A percentile compares a stretch with the other conserved stretches of the same genome.
Conservation (phyloP, 306 rosid genomes). For the Vigna unguiculata region DNA sequence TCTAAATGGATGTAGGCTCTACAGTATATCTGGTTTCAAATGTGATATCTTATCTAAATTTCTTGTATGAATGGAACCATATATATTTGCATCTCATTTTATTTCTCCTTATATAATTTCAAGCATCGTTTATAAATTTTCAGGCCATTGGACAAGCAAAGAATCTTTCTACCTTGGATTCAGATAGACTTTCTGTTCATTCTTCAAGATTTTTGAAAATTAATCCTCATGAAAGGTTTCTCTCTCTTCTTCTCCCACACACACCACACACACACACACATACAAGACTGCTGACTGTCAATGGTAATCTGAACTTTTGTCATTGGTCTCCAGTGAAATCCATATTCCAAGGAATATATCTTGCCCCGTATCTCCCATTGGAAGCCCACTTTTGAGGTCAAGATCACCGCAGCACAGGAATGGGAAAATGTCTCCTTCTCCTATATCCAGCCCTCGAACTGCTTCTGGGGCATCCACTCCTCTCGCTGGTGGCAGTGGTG, state of each 20-base stretch:
- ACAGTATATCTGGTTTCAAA: slow-evolving; percentile 1
- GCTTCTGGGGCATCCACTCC: slow-evolving; percentile 96
- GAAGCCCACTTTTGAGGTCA: slow-evolving; percentile 95
- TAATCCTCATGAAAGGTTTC: slow-evolving; percentile 70
- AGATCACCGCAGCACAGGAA: slow-evolving; percentile 89
- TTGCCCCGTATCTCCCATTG: slow-evolving; percentile 97
- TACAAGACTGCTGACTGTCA: slow-evolving; percentile 28
- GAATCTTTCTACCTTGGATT: slow-evolving; percentile 66
- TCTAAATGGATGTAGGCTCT: slow-evolving; percentile 21
- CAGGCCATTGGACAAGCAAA: slow-evolving; percentile 81
- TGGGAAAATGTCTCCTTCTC: slow-evolving; percentile 95
- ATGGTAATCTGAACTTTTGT: slow-evolving; percentile 53
- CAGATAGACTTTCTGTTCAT: slow-evolving; percentile 88
- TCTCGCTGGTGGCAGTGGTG: slow-evolving; percentile 78
- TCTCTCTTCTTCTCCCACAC: slow-evolving; percentile 46
- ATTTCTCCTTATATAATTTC: slow-evolving; percentile 34
- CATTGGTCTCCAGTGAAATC: slow-evolving; percentile 71
- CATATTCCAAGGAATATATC: slow-evolving; percentile 84
- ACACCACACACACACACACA: background rate
- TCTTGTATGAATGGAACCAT: slow-evolving; percentile 26
- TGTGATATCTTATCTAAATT: slow-evolving; percentile 12
- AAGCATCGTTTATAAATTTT: slow-evolving; percentile 46
- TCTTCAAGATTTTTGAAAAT: slow-evolving; percentile 86
- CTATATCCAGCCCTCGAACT: slow-evolving; percentile 94
- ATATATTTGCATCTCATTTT: slow-evolving; percentile 13